phyloP scores from a whole-genome alignment of 2,329 filamentous ascomycete species.

The Arthrobotrys sinensis region DNA sequence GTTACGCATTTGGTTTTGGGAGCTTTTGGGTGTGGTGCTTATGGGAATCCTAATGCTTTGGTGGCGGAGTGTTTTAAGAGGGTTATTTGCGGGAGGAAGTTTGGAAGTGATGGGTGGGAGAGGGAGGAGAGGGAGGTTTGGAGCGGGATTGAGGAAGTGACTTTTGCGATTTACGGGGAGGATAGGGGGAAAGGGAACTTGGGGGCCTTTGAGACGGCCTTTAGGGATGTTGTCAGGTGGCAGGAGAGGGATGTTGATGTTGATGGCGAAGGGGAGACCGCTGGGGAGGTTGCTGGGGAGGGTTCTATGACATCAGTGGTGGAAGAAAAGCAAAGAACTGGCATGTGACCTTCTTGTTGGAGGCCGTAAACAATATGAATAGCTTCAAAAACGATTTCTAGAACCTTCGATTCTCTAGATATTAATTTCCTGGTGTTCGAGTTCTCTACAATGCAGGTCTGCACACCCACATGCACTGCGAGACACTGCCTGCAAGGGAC shows the following conservation, averaged over 20 bases:
- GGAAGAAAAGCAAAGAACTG: too few relatives aligned
- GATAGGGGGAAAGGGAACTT: constrained; percentile 68
- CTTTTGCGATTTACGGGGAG: constrained; percentile 73
- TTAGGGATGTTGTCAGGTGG: constrained; percentile 68
- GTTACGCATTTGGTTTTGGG: constrained; percentile 73
- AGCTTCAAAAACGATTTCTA: too few relatives aligned
- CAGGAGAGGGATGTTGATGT: constrained; percentile 60
- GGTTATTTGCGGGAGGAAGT: constrained; percentile 66
- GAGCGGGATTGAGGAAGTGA: constrained; percentile 71
- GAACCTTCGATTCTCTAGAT: too few relatives aligned
- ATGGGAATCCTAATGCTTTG: constrained; percentile 75
- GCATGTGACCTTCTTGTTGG: too few relatives aligned
- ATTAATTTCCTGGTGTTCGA: too few relatives aligned
- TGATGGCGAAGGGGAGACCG: constrained; percentile 4
- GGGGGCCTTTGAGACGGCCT: constrained; percentile 71
- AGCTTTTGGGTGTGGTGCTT: constrained; percentile 77
- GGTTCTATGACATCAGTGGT: not conserved
- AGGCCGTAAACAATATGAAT: too few relatives aligned
- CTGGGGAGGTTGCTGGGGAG: not conserved
- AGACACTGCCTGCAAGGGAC: too few relatives aligned
- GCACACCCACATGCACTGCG: too few relatives aligned
- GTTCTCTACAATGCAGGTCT: too few relatives aligned
- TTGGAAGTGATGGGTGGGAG: constrained; percentile 60
- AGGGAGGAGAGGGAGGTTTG: constrained; percentile 66
- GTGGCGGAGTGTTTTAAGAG: constrained; percentile 73